Conservation (phyloP, 768 basidiomycete genomes). For the Wakefieldia striispora region DNA sequence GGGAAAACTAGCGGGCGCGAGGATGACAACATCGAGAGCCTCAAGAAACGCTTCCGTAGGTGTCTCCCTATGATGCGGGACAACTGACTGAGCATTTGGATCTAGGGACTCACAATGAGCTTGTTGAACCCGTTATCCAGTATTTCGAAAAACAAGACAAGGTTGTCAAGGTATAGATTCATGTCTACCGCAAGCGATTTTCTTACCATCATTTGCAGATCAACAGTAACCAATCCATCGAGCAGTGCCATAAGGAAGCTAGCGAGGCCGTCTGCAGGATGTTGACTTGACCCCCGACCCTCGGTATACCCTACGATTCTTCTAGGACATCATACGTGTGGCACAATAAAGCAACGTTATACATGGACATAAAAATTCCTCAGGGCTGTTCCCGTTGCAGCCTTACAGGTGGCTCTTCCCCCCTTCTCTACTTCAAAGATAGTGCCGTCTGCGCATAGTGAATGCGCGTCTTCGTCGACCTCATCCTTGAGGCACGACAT, state of each 20-base stretch:
- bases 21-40: conserved; percentile 91
- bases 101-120: conserved; percentile 77
- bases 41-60: conserved; percentile 94
- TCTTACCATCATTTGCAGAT: conserved; percentile 43
- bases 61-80: conserved; percentile 6
- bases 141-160: conserved; percentile 67
- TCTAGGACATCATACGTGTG: background rate
- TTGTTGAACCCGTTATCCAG: conserved; percentile 92
- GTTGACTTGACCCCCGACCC: conserved; percentile 29
- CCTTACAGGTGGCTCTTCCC: conserved; percentile 55
- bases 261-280: conserved; percentile 51
- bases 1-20: conserved; percentile 93
- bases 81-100: background rate
- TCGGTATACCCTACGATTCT: conserved; percentile 4
- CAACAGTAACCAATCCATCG: conserved; percentile 63
- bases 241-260: conserved; percentile 67
- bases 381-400: conserved; percentile 32
- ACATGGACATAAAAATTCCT: conserved; percentile 47
- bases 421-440: conserved; percentile 60
- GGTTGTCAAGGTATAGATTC: conserved; percentile 65
- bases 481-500: conserved; percentile 44
- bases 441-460: conserved; percentile 79
- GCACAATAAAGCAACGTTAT: conserved; percentile 23
- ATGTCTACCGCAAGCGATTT: background rate
- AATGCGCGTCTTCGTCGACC: conserved; percentile 58